A percentile compares a stretch with the other conserved stretches of the same genome.
These are phyloP conservation scores for Chaetoceros muelleri DNA, from an alignment of 108 stramenopile genomes.

Conservation along the genomic window DNA sequence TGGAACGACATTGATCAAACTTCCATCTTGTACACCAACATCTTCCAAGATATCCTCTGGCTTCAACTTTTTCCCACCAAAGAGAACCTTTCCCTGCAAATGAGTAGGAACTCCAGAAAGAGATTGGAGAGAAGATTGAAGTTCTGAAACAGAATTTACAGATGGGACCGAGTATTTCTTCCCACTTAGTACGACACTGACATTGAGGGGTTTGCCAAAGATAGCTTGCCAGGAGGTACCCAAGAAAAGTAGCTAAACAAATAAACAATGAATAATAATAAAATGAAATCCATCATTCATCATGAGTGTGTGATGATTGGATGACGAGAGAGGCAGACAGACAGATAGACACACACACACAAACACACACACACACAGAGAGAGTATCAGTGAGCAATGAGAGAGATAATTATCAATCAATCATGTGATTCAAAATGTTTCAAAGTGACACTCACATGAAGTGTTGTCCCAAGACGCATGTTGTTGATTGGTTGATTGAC, in stretches of 20 bases:
- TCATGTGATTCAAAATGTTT: too few relatives aligned
- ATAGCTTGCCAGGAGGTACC: too few relatives aligned
- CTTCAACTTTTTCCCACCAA: conserved; percentile 35
- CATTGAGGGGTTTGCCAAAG: conserved; percentile 1
- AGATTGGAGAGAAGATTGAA: conserved; percentile 25
- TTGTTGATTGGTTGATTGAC: too few relatives aligned
- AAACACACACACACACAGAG: too few relatives aligned
- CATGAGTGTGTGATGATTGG: too few relatives aligned
- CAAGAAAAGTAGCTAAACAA: neutral
- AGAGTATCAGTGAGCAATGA: too few relatives aligned
- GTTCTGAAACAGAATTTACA: conserved; percentile 33
- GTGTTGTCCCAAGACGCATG: too few relatives aligned
- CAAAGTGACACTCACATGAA: too few relatives aligned
- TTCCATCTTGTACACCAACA: conserved; percentile 40
- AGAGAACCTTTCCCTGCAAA: conserved; percentile 31
- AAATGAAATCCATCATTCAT: too few relatives aligned
- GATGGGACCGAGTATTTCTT: conserved; percentile 45
- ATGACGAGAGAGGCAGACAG: neutral
- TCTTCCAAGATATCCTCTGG: conserved; percentile 18
- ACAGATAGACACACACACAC: neutral
- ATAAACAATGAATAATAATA: too few relatives aligned
- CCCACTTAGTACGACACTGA: conserved; percentile 39
- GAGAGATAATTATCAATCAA: too few relatives aligned
- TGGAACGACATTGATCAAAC: conserved; percentile 45
- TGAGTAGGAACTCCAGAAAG: conserved; percentile 24